Conservation (phyloP, 257 asterid species). For the Nicotiana otophora region DNA sequence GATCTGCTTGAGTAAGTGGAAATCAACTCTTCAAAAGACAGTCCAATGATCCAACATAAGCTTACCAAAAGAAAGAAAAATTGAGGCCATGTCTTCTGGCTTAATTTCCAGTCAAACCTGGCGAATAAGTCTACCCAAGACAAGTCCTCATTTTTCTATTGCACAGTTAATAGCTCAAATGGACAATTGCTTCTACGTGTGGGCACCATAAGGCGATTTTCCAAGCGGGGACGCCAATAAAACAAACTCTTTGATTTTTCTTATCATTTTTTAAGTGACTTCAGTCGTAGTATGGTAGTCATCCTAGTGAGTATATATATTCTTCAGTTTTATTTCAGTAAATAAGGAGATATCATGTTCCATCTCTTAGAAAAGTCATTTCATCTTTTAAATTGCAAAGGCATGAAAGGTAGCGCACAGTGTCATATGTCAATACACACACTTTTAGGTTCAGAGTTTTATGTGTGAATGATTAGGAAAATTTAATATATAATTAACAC, state of each 20-base stretch:
- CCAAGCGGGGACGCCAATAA: background rate
- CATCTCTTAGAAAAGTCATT: too few species aligned
- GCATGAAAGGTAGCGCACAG: too few species aligned
- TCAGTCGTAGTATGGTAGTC: too few species aligned
- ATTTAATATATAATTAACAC: too few species aligned
- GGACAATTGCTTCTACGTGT: too few species aligned
- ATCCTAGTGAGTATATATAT: background rate
- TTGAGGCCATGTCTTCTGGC: background rate
- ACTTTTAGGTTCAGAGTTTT: too few species aligned
- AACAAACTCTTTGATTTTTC: background rate
- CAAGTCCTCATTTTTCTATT: background rate
- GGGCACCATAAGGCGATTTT: background rate
- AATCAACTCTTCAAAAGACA: background rate
- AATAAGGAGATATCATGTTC: too few species aligned
- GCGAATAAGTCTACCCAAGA: background rate
- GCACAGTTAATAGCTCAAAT: background rate
- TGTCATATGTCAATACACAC: too few species aligned
- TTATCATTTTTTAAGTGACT: background rate
- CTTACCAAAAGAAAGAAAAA: background rate
- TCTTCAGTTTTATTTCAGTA: too few species aligned
- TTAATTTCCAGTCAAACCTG: background rate
- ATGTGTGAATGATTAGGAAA: too few species aligned
- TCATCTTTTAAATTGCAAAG: too few species aligned
- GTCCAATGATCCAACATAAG: background rate
- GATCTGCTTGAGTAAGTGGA: too few species aligned